Evolutionary conservation across 257 asterid genomes (phyloP).

Genomic region (Thymus mandschuricus): DNA sequence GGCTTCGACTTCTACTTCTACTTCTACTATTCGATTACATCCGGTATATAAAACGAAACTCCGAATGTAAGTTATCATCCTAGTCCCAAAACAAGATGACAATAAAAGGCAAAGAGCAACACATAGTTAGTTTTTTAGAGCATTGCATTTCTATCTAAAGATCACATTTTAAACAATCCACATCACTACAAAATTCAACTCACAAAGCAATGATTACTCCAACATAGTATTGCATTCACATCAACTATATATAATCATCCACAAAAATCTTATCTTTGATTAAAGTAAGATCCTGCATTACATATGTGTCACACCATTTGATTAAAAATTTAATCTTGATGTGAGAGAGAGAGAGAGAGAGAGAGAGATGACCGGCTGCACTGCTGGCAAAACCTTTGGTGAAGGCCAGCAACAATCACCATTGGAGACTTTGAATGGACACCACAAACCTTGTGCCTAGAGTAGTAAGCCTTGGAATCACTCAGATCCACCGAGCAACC

Average conservation of each 20-base stretch:
- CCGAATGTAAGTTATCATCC: not conserved
- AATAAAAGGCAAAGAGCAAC: not conserved
- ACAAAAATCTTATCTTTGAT: constrained; percentile 1
- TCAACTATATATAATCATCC: not conserved
- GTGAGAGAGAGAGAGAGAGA: too few relatives aligned
- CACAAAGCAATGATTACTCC: not conserved
- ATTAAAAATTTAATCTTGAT: not conserved
- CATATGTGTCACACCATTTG: not conserved
- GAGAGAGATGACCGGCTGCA: constrained; percentile 77
- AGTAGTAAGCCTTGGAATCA: constrained; percentile 90
- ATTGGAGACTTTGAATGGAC: constrained; percentile 79
- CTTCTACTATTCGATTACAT: not conserved
- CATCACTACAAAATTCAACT: not conserved
- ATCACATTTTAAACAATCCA: not conserved
- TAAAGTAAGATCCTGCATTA: constrained; percentile 22
- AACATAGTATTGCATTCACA: not conserved
- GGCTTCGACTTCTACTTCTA: not conserved
- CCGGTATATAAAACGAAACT: not conserved
- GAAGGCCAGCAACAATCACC: constrained; percentile 82
- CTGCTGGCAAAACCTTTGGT: constrained; percentile 99
- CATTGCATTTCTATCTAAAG: not conserved
- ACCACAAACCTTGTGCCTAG: constrained; percentile 91
- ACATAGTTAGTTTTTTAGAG: not conserved
- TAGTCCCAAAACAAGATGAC: not conserved
- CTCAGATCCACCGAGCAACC: constrained; percentile 95